A percentile compares a stretch with the other conserved stretches of the same genome.
phyloP scores from a whole-genome alignment of 2,329 filamentous ascomycete genomes.

The Paracoccidioides brasiliensis region DNA sequence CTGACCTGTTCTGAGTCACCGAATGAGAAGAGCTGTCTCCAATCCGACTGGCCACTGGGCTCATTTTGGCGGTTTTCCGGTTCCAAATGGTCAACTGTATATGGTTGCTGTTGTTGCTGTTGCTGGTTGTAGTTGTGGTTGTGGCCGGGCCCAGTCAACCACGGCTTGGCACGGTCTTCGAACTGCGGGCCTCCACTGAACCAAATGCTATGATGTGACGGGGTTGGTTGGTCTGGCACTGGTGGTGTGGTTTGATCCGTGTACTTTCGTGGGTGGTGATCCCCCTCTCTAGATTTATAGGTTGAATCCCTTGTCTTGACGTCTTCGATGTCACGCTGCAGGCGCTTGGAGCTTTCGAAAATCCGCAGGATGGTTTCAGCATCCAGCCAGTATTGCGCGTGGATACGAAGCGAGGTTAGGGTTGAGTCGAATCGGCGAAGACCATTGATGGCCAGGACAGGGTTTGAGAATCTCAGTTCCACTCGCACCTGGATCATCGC shows the following conservation, averaged over 20 bases:
- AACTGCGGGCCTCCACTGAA: constrained; percentile 1
- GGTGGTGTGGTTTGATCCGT: constrained; percentile 3
- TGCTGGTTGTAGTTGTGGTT: background rate
- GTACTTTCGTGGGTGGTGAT: constrained; percentile 1
- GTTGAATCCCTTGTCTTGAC: constrained; percentile 24
- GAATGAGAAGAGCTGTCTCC: constrained; percentile 31
- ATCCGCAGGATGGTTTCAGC: constrained; percentile 31
- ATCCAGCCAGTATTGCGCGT: constrained; percentile 32
- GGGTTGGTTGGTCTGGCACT: constrained; percentile 4
- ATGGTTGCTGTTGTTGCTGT: background rate
- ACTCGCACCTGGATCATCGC: constrained; percentile 37
- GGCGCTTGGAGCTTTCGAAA: constrained; percentile 32
- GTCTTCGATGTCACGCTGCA: constrained; percentile 29
- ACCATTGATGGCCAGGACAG: constrained; percentile 33
- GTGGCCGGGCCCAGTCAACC: background rate
- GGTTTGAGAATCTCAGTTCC: constrained; percentile 34
- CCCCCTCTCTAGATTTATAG: constrained; percentile 11
- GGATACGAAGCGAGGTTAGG: constrained; percentile 28
- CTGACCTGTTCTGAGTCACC: constrained; percentile 25
- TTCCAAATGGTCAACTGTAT: constrained; percentile 1
- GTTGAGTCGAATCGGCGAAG: constrained; percentile 33
- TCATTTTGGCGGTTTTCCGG: constrained; percentile 18
- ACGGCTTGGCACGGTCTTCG: constrained; percentile 8
- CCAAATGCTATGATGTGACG: constrained; percentile 5
- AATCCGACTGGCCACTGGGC: constrained; percentile 25